Base-by-base conservation (phyloP, 169 alveolate species). In the Cryptosporidium viatorum region DNA sequence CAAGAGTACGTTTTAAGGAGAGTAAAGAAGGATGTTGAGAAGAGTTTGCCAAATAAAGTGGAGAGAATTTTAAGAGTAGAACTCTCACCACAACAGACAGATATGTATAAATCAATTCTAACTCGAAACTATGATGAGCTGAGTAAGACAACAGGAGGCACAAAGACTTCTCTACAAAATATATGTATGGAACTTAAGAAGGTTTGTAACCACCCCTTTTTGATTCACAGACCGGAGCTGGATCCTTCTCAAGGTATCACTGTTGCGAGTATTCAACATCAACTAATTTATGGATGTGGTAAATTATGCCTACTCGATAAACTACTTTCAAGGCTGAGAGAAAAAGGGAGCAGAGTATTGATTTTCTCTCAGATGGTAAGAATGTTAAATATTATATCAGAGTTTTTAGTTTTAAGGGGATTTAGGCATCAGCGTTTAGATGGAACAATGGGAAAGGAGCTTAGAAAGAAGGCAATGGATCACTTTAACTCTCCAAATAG, bases 121-220 rank as follows among this genome's bases (percentile, higher is more conserved):
- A 93, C 97, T 59, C 92, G 97, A 29, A 96, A 96, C 73, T 96
- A 95, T 86, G 97, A 96, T 37, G 96, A 94, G 48, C 96, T 96
- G 70, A 96, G 97, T 37, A 94, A 92, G 93, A 93, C 92, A 65
- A 91, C 96, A 5, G 98, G 98, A 9, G 98, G 98, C 23, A 94
- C 97, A 8, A 93, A 95, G 43, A 95, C 94, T 35, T 94, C 97
- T 0, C 91, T 96, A 52, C 97, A 96, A 65, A 96, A 96, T 86
- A 96, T 95, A 9, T 96, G 97, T 35, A 97, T 98, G 99, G 98
- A 98, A 91, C 94, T 98, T 41, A 97, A 98, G 84, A 98, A 98
- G 91, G 98, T 97, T 21, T 97, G 99, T 92, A 97, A 98, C 91
- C 99, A 98, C 91, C 99, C 99, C n/a, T 98, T 96, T 92, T 91